phyloP scores from a whole-genome alignment of 1,284 basidiomycete genomes.

The Ganoderma lingzhi region DNA sequence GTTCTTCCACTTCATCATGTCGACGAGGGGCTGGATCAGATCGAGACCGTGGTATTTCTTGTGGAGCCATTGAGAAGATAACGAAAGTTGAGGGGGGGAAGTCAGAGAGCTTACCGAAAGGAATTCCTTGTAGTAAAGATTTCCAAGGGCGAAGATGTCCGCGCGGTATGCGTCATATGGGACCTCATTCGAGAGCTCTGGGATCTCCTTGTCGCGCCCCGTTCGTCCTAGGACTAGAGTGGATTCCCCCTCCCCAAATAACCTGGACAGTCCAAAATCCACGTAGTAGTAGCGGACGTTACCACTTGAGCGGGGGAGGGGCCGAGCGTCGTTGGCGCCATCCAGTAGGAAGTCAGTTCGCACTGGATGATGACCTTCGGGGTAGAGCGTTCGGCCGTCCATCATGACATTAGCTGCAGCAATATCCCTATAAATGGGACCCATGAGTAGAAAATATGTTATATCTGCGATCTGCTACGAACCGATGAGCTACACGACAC shows the following conservation, averaged over 20 bases:
- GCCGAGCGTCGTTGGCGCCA: constrained; percentile 8
- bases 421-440: constrained; percentile 33
- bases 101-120: neutral
- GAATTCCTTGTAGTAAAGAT: constrained; percentile 29
- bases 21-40: constrained; percentile 20
- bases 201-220: constrained; percentile 38
- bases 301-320: constrained; percentile 12
- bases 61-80: neutral
- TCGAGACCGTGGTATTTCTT: constrained; percentile 18
- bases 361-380: constrained; percentile 39
- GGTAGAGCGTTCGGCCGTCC: constrained; percentile 38
- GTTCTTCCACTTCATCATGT: constrained; percentile 17
- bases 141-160: constrained; percentile 41
- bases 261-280: constrained; percentile 39
- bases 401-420: constrained; percentile 42
- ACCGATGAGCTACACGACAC: constrained; percentile 40
- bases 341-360: constrained; percentile 19
- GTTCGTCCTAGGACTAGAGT: constrained; percentile 20
- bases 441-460: neutral
- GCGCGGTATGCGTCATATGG: constrained; percentile 18
- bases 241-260: constrained; percentile 22
- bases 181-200: constrained; percentile 37
- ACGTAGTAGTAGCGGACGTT: constrained; percentile 39
- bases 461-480: neutral
- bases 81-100: neutral